Percentiles rank a stretch among this genome's conserved stretches.
Evolutionary conservation across 164 flowering plant genomes (phyloP).

Genomic region (Berberis vulgaris): DNA sequence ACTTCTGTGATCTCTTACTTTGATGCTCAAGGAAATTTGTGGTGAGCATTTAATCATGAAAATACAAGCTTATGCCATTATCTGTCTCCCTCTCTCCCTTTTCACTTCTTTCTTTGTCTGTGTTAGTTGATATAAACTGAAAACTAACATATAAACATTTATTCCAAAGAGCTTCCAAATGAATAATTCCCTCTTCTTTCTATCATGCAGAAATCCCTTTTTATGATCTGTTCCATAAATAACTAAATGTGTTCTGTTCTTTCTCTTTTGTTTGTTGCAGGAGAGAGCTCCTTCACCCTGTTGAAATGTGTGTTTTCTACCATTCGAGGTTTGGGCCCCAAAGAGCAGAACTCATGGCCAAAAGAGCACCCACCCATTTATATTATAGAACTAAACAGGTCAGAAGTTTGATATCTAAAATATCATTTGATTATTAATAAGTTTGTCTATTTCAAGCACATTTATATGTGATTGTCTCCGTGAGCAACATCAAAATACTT

Average conservation of each 20-base stretch:
- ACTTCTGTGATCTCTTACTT: slow-evolving; percentile 34
- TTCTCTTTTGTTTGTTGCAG: slow-evolving; percentile 27
- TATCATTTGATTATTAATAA: neutral
- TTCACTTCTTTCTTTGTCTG: neutral
- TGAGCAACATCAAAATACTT: too few species aligned
- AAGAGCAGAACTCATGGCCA: slow-evolving; percentile 19
- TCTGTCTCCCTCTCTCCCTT: neutral
- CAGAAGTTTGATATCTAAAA: neutral
- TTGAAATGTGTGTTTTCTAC: slow-evolving; percentile 47
- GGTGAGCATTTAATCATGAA: slow-evolving; percentile 35
- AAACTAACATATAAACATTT: too few species aligned
- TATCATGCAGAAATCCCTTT: neutral
- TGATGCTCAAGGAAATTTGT: slow-evolving; percentile 55
- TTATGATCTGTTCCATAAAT: neutral
- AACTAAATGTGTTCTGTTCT: neutral
- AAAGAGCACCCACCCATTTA: slow-evolving; percentile 37
- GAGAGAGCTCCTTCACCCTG: slow-evolving; percentile 65
- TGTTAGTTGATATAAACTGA: too few species aligned
- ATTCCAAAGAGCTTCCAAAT: neutral
- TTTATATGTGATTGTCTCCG: neutral
- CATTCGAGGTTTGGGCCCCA: slow-evolving; percentile 28
- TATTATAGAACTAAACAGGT: slow-evolving; percentile 60
- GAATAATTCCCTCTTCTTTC: neutral
- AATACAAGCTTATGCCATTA: neutral
- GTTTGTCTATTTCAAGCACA: neutral